phyloP scores from a whole-genome alignment of 192 early-diverging fungal species.

The Entophlyctis helioformis region DNA sequence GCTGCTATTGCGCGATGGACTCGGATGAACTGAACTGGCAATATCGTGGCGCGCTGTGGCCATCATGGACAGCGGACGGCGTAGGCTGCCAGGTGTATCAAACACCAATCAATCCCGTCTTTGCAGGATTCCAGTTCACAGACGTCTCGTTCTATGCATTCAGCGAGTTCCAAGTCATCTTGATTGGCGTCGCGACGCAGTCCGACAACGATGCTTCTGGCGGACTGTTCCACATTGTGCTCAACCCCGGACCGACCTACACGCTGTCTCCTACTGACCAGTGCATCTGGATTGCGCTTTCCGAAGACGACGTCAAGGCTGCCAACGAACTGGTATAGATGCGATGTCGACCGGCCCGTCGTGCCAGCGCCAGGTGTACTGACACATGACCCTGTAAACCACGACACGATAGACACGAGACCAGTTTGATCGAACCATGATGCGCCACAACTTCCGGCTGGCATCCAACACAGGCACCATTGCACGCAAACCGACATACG shows the following conservation, averaged over 20 bases:
- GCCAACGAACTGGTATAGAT: not conserved
- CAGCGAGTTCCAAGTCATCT: conserved; percentile 24
- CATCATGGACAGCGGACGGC: conserved; percentile 48
- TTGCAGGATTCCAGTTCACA: conserved; percentile 48
- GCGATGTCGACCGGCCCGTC: too few relatives aligned
- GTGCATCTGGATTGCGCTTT: conserved; percentile 39
- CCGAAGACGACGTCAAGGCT: not conserved
- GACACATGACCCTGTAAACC: too few relatives aligned
- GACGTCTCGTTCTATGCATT: conserved; percentile 37
- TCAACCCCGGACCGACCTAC: conserved; percentile 52
- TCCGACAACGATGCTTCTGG: not conserved
- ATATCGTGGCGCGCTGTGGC: too few relatives aligned
- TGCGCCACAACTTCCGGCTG: too few relatives aligned
- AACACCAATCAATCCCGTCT: conserved; percentile 29
- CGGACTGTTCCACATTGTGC: conserved; percentile 24
- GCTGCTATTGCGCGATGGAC: too few relatives aligned
- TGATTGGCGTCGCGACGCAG: conserved; percentile 17
- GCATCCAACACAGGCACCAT: too few relatives aligned
- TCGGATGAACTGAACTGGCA: too few relatives aligned
- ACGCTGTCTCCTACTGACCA: conserved; percentile 28
- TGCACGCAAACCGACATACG: too few relatives aligned
- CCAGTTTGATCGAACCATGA: too few relatives aligned
- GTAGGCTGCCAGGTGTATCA: conserved; percentile 54
- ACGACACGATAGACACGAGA: too few relatives aligned
- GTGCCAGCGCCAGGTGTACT: too few relatives aligned